Evolutionary conservation across 495 filamentous ascomycete species (phyloP), one percentile per base, ranked within the genome.

Genomic region (Annulohypoxylon moriforme): DNA sequence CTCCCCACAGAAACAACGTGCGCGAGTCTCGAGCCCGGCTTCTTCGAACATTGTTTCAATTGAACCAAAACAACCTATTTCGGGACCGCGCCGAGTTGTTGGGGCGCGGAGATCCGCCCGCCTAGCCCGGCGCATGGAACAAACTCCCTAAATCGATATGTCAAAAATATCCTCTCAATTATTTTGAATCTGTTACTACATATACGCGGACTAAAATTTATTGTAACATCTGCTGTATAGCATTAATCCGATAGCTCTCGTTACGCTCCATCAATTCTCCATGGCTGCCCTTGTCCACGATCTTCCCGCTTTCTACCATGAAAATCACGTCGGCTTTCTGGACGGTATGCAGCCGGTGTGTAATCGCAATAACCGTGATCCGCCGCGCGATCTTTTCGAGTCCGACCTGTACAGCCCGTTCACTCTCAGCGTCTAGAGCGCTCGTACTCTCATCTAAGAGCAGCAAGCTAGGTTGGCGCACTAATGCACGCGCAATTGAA

Each of bases 381-480:
- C 88, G 89, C 24, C 59, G 62, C 8, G 79, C 73, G 4, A 80
- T 80, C 22, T 73, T 67, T 5, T 80, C 74, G 9, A 84, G 60
- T 0, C 77, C 81, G 11, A 59, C 58, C 56, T 83, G 81, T 0
- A 83, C 79, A 9, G 81, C 49, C 36, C 72, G 72, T 64, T 87
- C 84, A 0, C 75, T 78, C 63, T 85, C 76, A 0, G 86, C 78
- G 71, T 90, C 90, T 16, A 93, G 73, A 0, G 88, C 86, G 24
- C 77, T 85, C 0, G 92, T 93, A 9, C 91, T 89, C 73, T 95
- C 92, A 70, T 95, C 92, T n/a, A 96, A 80, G 9, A 96, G 83
- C 27, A 96, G 80, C 40, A 96, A 86, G 11, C 84, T 82, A 0
- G 93, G 90, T 58, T 93, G 82, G 47, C 90, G 86, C 24, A 94